phyloP scores from a whole-genome alignment of 768 basidiomycete genomes.

The Leccinum variicolor region DNA sequence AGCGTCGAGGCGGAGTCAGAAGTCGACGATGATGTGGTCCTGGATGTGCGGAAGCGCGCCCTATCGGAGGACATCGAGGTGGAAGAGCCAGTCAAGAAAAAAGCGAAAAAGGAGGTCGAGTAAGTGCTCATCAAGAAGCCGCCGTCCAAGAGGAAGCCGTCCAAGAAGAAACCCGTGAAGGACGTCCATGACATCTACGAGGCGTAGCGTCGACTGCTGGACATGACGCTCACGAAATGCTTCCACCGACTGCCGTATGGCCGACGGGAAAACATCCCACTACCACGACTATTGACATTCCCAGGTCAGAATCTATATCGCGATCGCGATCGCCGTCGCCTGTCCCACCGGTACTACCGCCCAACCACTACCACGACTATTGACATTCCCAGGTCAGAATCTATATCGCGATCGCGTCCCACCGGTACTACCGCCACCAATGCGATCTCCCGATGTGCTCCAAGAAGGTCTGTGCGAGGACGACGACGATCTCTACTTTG shows the following conservation, averaged over 20 bases:
- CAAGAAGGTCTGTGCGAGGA: slow-evolving; percentile 66
- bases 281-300: slow-evolving; percentile 48
- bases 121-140: slow-evolving; percentile 34
- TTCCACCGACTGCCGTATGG: slow-evolving; percentile 81
- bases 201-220: slow-evolving; percentile 82
- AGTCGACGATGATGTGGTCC: slow-evolving; percentile 44
- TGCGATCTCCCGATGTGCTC: slow-evolving; percentile 51
- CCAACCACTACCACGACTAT: too few species aligned
- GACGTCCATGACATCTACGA: slow-evolving; percentile 50
- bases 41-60: slow-evolving; percentile 42
- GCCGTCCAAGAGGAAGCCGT: slow-evolving; percentile 36
- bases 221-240: slow-evolving; percentile 82
- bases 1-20: slow-evolving; percentile 59
- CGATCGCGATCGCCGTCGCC: slow-evolving; percentile 49
- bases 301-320: slow-evolving; percentile 37
- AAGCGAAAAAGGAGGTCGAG: slow-evolving; percentile 31
- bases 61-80: slow-evolving; percentile 39
- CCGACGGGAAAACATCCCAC: slow-evolving; percentile 68
- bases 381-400: too few species aligned
- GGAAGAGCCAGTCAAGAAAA: slow-evolving; percentile 31
- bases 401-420: too few species aligned
- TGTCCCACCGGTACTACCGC: slow-evolving; percentile 38
- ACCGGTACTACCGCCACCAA: slow-evolving; percentile 44
- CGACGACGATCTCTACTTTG: slow-evolving; percentile 87
- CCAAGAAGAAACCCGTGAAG: slow-evolving; percentile 35